Evolutionary conservation across 83 land plant genomes (phyloP).

Genomic region (Isoetes engelmannii): DNA sequence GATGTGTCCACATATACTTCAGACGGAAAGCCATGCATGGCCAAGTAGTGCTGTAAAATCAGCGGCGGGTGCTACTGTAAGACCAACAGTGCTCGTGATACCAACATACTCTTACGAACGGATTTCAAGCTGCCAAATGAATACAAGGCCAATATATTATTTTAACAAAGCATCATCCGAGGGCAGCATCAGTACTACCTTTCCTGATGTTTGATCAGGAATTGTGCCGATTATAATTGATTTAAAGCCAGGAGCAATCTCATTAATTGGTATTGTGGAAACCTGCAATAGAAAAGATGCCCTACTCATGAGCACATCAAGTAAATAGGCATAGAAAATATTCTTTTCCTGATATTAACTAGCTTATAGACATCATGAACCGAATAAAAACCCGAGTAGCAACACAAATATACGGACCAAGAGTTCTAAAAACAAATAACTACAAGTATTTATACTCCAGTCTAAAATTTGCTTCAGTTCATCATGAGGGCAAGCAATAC

Average conservation of each 20-base stretch:
- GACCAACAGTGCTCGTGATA: slow-evolving; percentile 43
- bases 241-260: slow-evolving; percentile 19
- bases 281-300: background rate
- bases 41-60: slow-evolving; percentile 50
- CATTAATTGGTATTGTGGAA: slow-evolving; percentile 6
- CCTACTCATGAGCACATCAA: too few relatives aligned
- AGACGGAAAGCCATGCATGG: slow-evolving; percentile 30
- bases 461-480: too few relatives aligned
- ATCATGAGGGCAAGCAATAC: too few relatives aligned
- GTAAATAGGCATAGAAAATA: too few relatives aligned
- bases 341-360: too few relatives aligned
- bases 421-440: too few relatives aligned
- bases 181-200: slow-evolving; percentile 7
- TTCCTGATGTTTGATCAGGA: slow-evolving; percentile 26
- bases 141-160: too few relatives aligned
- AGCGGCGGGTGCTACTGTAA: slow-evolving; percentile 41
- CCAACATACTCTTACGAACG: slow-evolving; percentile 45
- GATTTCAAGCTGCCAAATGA: slow-evolving; percentile 40
- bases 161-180: too few relatives aligned
- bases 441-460: too few relatives aligned
- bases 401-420: too few relatives aligned
- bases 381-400: too few relatives aligned
- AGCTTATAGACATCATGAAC: too few relatives aligned
- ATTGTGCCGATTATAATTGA: slow-evolving; percentile 13
- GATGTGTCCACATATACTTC: slow-evolving; percentile 56